These are phyloP conservation scores for Scheffersomyces stipitis DNA, from an alignment of 805 yeast species.

Conservation along the genomic window DNA sequence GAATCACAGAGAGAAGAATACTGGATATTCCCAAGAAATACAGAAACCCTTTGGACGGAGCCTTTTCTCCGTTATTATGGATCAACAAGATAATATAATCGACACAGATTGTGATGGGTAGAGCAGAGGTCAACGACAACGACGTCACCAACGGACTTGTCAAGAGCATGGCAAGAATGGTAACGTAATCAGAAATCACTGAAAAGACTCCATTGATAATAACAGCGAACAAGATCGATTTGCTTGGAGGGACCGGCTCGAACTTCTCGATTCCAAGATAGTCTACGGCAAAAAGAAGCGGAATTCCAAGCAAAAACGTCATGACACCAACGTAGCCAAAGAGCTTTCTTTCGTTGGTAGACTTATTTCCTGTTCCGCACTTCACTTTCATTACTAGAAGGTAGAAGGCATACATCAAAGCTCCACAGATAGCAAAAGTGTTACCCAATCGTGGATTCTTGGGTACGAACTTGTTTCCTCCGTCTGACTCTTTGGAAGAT, in stretches of 20 bases:
- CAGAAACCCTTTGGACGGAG: constrained; percentile 22
- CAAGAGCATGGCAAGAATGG: constrained; percentile 50
- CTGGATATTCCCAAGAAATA: constrained; percentile 49
- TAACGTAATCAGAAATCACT: constrained; percentile 49
- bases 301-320: constrained; percentile 40
- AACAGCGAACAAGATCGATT: constrained; percentile 31
- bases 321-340: constrained; percentile 49
- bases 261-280: constrained; percentile 40
- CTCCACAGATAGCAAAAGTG: constrained; percentile 43
- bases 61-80: constrained; percentile 14
- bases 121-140: constrained; percentile 50
- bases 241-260: constrained; percentile 40
- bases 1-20: constrained; percentile 46
- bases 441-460: constrained; percentile 47
- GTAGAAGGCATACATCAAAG: constrained; percentile 48
- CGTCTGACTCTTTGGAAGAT: constrained; percentile 15
- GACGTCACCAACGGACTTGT: constrained; percentile 56
- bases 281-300: constrained; percentile 37
- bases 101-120: constrained; percentile 51
- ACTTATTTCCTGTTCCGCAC: constrained; percentile 43
- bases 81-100: constrained; percentile 41
- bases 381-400: constrained; percentile 42
- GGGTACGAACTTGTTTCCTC: constrained; percentile 26
- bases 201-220: constrained; percentile 45
- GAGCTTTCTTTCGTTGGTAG: constrained; percentile 46